Percentiles rank a stretch among this genome's conserved stretches.
Conservation (phyloP, 805 yeast genomes). For the Metahyphopichia silvanorum region DNA sequence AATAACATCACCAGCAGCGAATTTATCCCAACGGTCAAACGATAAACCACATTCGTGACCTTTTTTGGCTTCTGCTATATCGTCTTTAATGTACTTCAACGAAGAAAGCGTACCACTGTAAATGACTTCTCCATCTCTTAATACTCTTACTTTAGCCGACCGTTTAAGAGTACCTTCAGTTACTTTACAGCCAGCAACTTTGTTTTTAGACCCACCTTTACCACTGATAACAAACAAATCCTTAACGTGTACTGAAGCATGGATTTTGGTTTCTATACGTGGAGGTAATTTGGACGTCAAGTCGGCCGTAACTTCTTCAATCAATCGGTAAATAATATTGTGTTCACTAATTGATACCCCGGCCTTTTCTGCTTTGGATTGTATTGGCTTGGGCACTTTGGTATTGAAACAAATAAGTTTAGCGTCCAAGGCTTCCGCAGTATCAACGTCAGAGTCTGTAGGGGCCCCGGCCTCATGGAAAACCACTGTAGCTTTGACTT, state of each 20-base stretch:
- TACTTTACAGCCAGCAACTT: conserved; percentile 88
- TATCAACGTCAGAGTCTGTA: conserved; percentile 38
- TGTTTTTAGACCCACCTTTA: conserved; percentile 48
- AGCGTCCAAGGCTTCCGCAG: conserved; percentile 50
- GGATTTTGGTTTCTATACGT: conserved; percentile 58
- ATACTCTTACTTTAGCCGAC: conserved; percentile 54
- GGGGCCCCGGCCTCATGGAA: conserved; percentile 80
- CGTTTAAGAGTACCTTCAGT: conserved; percentile 63
- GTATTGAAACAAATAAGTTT: conserved; percentile 77
- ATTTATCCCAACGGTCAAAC: conserved; percentile 63
- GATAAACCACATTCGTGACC: conserved; percentile 91
- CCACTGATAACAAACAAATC: conserved; percentile 69
- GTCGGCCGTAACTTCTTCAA: conserved; percentile 74
- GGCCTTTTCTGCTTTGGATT: conserved; percentile 51
- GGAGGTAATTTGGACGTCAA: conserved; percentile 63
- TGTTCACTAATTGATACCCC: conserved; percentile 60
- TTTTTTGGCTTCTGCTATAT: conserved; percentile 69
- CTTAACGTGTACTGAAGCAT: conserved; percentile 66
- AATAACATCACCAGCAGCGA: conserved; percentile 71
- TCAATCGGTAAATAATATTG: conserved; percentile 81
- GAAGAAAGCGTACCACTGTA: conserved; percentile 63
- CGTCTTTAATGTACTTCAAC: conserved; percentile 79
- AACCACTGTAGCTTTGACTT: conserved; percentile 68
- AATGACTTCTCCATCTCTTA: conserved; percentile 47
- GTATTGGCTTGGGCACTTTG: conserved; percentile 61